These are phyloP conservation scores for Carex littledalei DNA, from an alignment of 176 grass and related monocot genomes.

Conservation along the genomic window DNA sequence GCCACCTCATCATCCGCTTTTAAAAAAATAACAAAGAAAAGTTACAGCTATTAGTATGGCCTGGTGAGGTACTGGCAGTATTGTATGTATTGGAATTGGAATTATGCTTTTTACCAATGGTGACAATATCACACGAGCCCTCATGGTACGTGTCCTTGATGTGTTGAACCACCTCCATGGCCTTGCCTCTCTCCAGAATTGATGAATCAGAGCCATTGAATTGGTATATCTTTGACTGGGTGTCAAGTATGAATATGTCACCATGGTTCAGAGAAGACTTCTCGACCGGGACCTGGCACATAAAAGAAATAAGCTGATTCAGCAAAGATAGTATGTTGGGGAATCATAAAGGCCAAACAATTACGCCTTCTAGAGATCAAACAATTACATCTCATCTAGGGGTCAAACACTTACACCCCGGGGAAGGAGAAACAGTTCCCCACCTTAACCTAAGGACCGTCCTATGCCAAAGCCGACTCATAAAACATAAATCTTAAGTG, in stretches of 20 bases:
- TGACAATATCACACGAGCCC: slow-evolving; percentile 62
- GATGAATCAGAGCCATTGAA: slow-evolving; percentile 88
- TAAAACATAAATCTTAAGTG: no score
- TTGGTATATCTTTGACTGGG: slow-evolving; percentile 91
- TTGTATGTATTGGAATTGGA: background rate
- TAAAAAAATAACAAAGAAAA: background rate
- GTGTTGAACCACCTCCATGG: slow-evolving; percentile 93
- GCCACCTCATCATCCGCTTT: slow-evolving; percentile 78
- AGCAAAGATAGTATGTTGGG: background rate
- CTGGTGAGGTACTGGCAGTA: background rate
- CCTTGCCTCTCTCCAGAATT: slow-evolving; percentile 93
- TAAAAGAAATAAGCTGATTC: background rate
- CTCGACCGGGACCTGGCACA: slow-evolving; percentile 65
- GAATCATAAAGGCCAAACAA: no score
- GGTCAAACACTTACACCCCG: no score
- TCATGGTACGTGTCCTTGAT: slow-evolving; percentile 93
- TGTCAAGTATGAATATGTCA: slow-evolving; percentile 97
- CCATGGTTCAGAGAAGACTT: slow-evolving; percentile 79
- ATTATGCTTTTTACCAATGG: slow-evolving; percentile 52
- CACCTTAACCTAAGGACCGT: no score
- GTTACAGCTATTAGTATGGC: background rate
- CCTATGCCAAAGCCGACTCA: no score
- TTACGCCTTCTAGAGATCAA: no score
- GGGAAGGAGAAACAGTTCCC: no score
- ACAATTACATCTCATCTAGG: no score